Evolutionary conservation across 768 basidiomycete genomes (phyloP), one percentile per base, ranked within the genome.

Genomic region (Tulasnella sp.): DNA sequence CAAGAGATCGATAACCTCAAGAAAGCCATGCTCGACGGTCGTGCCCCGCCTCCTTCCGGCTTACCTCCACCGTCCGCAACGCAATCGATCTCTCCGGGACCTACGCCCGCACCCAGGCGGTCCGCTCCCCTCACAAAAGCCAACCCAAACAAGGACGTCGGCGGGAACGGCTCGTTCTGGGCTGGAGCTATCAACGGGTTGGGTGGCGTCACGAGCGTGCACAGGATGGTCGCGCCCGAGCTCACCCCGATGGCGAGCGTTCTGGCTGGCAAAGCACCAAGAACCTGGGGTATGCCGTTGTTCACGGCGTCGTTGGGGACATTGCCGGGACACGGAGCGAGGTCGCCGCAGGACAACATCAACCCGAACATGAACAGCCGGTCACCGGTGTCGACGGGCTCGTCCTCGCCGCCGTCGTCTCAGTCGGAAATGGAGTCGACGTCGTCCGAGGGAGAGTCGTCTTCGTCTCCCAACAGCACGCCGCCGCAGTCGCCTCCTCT

Each of bases 221-320:
- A 95, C 78, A 87, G 91, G 2, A 87, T 92, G 41, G 84, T 95
- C 52, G 85, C 94, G 41, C 92, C 94, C 0, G 91, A 94, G 75
- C 81, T 88, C 69, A 8, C 77, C 17, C 59, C 74, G 29, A 29
- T 70, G n/a, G 26, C 75, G 37, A 67, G 41, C 29, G 42, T 74
- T 3, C 36, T 67, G 59, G 74, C 68, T 62, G 70, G 75, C 34
- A 72, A 71, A 34, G 67, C 26, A 1, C 47, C 68, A 0, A 67
- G 42, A 11, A 62, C 64, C 16, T 66, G 72, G 17, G 71, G 73
- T 17, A 62, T 62, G 16, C 70, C 76, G 34, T 52, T 74, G 17
- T 72, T 76, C 6, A 72, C 67, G 29, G 65, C 76, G 35, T 71
- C 75, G 7, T 74, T 75, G n/a, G 42, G 68, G 22, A 64, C 63